Evolutionary conservation across 2,329 filamentous ascomycete species (phyloP), one percentile per base, ranked within the genome.

Genomic region (Podosphaera fusca): DNA sequence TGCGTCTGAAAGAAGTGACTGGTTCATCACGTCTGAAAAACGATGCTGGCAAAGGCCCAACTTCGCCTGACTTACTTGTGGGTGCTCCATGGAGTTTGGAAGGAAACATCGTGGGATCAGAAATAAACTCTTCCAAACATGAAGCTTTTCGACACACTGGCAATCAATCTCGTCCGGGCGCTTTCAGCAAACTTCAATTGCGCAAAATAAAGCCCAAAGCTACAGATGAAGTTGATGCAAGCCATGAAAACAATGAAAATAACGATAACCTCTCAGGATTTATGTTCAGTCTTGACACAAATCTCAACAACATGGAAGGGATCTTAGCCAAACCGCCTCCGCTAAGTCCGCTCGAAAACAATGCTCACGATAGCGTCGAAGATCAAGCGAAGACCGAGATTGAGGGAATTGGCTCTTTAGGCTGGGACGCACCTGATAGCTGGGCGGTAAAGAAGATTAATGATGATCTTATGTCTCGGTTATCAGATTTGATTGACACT

Each of bases 381-480:
- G 67, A 69, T 34, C 74, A 78, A 31, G 62, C 61, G 1, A 67
- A 64, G 38, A 49, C 58, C n/a, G 62, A 67, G 45, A 59, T 61
- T n/a, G 61, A 65, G 33, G 62, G 55, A 45, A 63, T 60, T 29
- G 60, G 60, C 34, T 61, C 59, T 14, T 81, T 82, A 1, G 79
- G 80, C 2, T 98, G 90, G 90, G 86, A 94, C 68, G 89, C 89
- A 2, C 90, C 92, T 1, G 90, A 96, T 68, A 95, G 89, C 67
- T 98, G 92, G 92, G 88, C 86, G 55, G 90, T 96, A 33, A 86
- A 85, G 63, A 82, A 81, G 59, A 75, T 75, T 50, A 79, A 78
- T 6, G 82, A 87, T 62, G 84, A 87, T 57, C 77, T 76, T 60
- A 72, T 75, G 55, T 69, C 71, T 62, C 76, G 73, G 63, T 71